A percentile compares a stretch with the other conserved stretches of the same genome.
Evolutionary conservation across 2,329 filamentous ascomycete genomes (phyloP).

Genomic region (Emergomyces orientalis): DNA sequence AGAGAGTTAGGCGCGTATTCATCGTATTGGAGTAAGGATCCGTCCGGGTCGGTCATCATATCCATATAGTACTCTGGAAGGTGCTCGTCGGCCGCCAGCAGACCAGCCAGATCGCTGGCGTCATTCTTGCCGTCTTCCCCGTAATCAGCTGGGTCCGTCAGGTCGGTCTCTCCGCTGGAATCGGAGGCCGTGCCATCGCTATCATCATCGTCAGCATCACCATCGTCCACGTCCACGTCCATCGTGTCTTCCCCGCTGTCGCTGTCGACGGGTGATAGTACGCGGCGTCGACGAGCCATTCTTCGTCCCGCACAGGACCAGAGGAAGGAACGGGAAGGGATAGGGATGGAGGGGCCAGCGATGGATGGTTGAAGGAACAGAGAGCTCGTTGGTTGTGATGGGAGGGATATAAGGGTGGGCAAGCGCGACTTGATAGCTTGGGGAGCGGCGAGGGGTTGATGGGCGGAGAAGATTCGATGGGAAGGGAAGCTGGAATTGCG

Average conservation of each 20-base stretch:
- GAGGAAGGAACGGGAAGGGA: background rate
- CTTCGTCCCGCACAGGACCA: background rate
- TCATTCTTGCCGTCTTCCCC: conserved; percentile 1
- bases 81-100: conserved; percentile 7
- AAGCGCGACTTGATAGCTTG: background rate
- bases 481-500: background rate
- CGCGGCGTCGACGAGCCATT: background rate
- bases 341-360: background rate
- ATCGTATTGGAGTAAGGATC: background rate
- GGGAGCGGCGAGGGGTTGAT: background rate
- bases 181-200: background rate
- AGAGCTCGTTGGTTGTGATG: background rate
- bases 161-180: background rate
- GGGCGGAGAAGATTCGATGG: background rate
- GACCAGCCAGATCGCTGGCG: conserved; percentile 6
- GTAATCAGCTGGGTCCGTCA: conserved; percentile 11
- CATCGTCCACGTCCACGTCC: background rate
- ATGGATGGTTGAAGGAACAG: background rate
- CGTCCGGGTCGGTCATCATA: background rate
- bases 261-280: background rate
- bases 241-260: background rate
- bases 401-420: background rate
- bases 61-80: conserved; percentile 7
- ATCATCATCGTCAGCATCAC: background rate
- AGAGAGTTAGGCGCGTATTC: conserved; percentile 2